These are phyloP conservation scores for Diaporthe aspalathi DNA, from an alignment of 2,329 filamentous ascomycete genomes.

Conservation along the genomic window DNA sequence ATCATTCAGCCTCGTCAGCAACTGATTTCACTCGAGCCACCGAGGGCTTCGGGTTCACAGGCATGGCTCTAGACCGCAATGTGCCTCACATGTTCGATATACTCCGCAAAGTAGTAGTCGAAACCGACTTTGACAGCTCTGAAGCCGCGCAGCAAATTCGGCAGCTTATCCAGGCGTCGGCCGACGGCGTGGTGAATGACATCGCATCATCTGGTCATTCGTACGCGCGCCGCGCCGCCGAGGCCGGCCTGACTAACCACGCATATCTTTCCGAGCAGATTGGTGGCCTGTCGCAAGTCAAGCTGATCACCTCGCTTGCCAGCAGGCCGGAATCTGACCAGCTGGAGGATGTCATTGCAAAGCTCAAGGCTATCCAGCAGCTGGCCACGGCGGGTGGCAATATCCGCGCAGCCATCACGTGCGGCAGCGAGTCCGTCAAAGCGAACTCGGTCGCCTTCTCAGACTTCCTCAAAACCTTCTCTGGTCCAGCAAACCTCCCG, in stretches of 20 bases:
- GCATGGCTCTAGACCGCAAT: slow-evolving; percentile 90
- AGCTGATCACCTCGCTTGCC: slow-evolving; percentile 83
- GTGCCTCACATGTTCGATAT: slow-evolving; percentile 92
- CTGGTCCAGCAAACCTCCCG: slow-evolving; percentile 56
- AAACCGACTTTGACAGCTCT: slow-evolving; percentile 89
- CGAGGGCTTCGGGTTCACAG: slow-evolving; percentile 86
- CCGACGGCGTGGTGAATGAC: slow-evolving; percentile 90
- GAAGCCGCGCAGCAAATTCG: slow-evolving; percentile 85
- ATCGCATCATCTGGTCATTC: slow-evolving; percentile 91
- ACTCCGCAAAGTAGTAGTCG: slow-evolving; percentile 80
- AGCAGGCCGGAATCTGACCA: slow-evolving; percentile 76
- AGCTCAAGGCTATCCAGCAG: slow-evolving; percentile 86
- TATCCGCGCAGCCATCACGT: slow-evolving; percentile 86
- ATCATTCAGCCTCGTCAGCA: slow-evolving; percentile 85
- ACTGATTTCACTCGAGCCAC: slow-evolving; percentile 75
- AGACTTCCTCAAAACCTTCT: slow-evolving; percentile 75
- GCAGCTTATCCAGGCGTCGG: slow-evolving; percentile 86
- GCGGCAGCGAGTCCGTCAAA: slow-evolving; percentile 77
- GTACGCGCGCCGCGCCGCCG: slow-evolving; percentile 85
- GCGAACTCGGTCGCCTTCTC: slow-evolving; percentile 78
- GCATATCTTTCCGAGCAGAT: slow-evolving; percentile 84
- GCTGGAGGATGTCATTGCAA: slow-evolving; percentile 79
- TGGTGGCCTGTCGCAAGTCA: slow-evolving; percentile 90
- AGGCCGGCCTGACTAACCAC: slow-evolving; percentile 79
- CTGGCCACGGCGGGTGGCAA: slow-evolving; percentile 77